These are phyloP conservation scores for Sicyos edulis DNA, from an alignment of 306 rosid species.

Conservation along the genomic window DNA sequence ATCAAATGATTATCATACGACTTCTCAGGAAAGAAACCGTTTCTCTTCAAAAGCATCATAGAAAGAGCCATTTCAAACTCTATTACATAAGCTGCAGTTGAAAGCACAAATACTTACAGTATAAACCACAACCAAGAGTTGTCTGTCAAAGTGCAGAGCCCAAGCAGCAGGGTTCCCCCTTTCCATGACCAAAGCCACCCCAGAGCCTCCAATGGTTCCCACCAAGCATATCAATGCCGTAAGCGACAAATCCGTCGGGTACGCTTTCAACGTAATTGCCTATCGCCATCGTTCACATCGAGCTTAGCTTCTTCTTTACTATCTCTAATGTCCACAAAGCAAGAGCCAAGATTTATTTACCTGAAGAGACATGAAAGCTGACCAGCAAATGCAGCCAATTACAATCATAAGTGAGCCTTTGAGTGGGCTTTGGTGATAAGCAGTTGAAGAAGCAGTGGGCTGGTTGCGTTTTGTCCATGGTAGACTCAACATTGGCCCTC, in stretches of 20 bases:
- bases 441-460: not conserved
- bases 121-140: conserved; percentile 34
- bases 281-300: not conserved
- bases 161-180: conserved; percentile 45
- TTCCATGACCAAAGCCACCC: conserved; percentile 33
- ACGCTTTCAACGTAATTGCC: conserved; percentile 44
- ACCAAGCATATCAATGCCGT: conserved; percentile 45
- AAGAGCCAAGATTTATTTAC: not conserved
- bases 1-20: too few relatives aligned
- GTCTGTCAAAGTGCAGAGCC: conserved; percentile 34
- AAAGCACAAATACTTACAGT: conserved; percentile 27
- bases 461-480: conserved; percentile 17
- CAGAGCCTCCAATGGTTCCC: conserved; percentile 29
- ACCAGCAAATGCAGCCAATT: too few relatives aligned
- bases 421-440: conserved; percentile 27
- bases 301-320: not conserved
- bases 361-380: conserved; percentile 39
- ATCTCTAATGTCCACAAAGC: not conserved
- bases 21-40: too few relatives aligned
- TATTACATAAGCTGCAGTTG: not conserved
- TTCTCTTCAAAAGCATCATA: conserved; percentile 12
- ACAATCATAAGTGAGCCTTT: conserved; percentile 39
- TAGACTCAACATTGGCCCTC: conserved; percentile 25
- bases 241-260: conserved; percentile 48
- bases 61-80: conserved; percentile 7